Conservation (phyloP, 345 rosid species). For the Stellera chamaejasme region DNA sequence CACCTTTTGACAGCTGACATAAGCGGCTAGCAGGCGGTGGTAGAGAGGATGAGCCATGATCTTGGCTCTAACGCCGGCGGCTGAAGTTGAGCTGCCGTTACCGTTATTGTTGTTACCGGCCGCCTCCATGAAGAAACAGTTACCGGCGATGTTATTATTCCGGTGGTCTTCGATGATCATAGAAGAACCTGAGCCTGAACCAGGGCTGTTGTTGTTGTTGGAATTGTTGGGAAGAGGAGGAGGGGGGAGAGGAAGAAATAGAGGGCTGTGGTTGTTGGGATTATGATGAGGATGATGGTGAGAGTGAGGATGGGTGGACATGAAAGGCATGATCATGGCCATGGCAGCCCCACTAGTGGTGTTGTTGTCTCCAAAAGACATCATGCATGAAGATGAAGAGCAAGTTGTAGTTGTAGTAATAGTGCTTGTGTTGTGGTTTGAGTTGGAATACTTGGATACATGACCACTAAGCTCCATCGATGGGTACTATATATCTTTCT, state of each 20-base stretch:
- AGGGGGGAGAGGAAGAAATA: conserved; percentile 25
- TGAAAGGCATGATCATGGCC: conserved; percentile 51
- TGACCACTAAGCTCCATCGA: too few species aligned
- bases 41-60: conserved; percentile 99
- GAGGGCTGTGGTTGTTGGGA: conserved; percentile 23
- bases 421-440: conserved; percentile 20
- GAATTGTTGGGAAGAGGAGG: conserved; percentile 6
- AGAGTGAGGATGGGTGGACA: conserved; percentile 27
- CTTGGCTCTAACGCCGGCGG: conserved; percentile 62
- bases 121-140: conserved; percentile 2
- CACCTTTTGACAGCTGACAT: conserved; percentile 94
- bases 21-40: conserved; percentile 85
- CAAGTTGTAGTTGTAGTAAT: too few species aligned
- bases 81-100: conserved; percentile 23
- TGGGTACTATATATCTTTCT: conserved; percentile 10
- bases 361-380: conserved; percentile 58
- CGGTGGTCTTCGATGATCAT: conserved; percentile 37
- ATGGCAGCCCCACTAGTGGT: conserved; percentile 44
- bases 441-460: conserved; percentile 19
- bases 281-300: conserved; percentile 25
- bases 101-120: conserved; percentile 54
- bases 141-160: conserved; percentile 11
- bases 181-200: conserved; percentile 25
- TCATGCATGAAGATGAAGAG: conserved; percentile 39
- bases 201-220: conserved; percentile 21